A percentile compares a stretch with the other conserved stretches of the same genome.
phyloP scores from a whole-genome alignment of 371 early-diverging fungal species.

The Mucor saturninus region DNA sequence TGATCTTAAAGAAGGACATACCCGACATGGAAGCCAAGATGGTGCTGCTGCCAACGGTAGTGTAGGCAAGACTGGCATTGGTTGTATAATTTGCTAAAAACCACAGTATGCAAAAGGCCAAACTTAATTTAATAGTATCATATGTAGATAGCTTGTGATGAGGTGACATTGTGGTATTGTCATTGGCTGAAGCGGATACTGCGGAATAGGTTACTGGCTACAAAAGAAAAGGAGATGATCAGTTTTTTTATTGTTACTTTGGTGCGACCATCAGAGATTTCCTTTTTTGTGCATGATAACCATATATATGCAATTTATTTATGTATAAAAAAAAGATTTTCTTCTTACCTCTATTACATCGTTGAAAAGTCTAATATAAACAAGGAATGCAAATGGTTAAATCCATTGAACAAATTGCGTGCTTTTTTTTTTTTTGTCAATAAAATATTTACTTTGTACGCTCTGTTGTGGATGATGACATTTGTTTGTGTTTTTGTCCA shows the following conservation, averaged over 20 bases:
- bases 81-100: constrained; percentile 79
- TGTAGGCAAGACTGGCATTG: constrained; percentile 80
- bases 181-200: constrained; percentile 14
- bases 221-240: constrained; percentile 14
- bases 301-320: constrained; percentile 1
- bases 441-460: constrained; percentile 22
- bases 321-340: too few relatives aligned
- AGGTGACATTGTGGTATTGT: constrained; percentile 3
- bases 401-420: constrained; percentile 5
- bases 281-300: constrained; percentile 14
- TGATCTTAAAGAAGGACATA: constrained; percentile 5
- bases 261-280: constrained; percentile 4
- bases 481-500: neutral
- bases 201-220: constrained; percentile 13
- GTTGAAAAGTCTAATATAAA: constrained; percentile 6
- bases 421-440: constrained; percentile 8
- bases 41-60: constrained; percentile 82
- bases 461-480: neutral
- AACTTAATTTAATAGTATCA: constrained; percentile 71
- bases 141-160: constrained; percentile 37
- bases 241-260: constrained; percentile 10
- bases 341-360: constrained; percentile 5
- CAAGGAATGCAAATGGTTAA: neutral
- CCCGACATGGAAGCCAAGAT: constrained; percentile 80
- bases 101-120: constrained; percentile 83